Conservation (phyloP, 2,329 filamentous ascomycete genomes). For the Dothistroma septosporum region DNA sequence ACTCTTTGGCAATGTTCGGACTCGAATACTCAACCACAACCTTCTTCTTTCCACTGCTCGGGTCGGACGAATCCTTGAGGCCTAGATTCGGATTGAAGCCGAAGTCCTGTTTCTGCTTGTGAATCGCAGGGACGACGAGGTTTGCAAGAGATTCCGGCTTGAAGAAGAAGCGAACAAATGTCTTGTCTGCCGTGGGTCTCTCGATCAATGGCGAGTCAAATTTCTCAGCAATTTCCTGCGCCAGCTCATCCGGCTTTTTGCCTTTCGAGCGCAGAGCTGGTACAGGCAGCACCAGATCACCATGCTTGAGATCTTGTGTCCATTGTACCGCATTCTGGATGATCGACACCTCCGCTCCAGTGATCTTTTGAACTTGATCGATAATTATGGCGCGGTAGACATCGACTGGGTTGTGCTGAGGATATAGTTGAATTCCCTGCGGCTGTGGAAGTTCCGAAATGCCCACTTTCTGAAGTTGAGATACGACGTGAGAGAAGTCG, state of each 20-base stretch:
- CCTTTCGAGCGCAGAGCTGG: constrained; percentile 73
- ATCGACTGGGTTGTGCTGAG: constrained; percentile 70
- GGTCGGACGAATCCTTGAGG: constrained; percentile 58
- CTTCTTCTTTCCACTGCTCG: constrained; percentile 59
- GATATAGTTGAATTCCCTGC: constrained; percentile 43
- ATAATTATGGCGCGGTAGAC: constrained; percentile 76
- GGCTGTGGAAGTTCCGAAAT: constrained; percentile 28
- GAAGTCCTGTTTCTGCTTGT: constrained; percentile 57
- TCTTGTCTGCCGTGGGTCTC: constrained; percentile 62
- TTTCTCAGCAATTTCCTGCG: constrained; percentile 52
- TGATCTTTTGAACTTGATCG: constrained; percentile 62
- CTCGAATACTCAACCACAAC: constrained; percentile 78
- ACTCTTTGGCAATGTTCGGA: constrained; percentile 81
- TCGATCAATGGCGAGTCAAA: constrained; percentile 66
- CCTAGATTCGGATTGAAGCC: constrained; percentile 60
- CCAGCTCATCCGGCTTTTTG: constrained; percentile 56
- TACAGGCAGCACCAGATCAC: constrained; percentile 72
- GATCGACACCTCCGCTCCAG: constrained; percentile 64
- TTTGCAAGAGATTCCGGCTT: constrained; percentile 62
- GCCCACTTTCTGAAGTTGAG: constrained; percentile 30
- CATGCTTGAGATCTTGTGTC: constrained; percentile 76
- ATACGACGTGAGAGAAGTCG: constrained; percentile 26
- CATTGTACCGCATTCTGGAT: constrained; percentile 74
- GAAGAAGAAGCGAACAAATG: constrained; percentile 77
- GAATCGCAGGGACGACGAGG: constrained; percentile 66